These are phyloP conservation scores for Gracilaria domingensis DNA, from an alignment of 23 red algal species.

Conservation along the genomic window DNA sequence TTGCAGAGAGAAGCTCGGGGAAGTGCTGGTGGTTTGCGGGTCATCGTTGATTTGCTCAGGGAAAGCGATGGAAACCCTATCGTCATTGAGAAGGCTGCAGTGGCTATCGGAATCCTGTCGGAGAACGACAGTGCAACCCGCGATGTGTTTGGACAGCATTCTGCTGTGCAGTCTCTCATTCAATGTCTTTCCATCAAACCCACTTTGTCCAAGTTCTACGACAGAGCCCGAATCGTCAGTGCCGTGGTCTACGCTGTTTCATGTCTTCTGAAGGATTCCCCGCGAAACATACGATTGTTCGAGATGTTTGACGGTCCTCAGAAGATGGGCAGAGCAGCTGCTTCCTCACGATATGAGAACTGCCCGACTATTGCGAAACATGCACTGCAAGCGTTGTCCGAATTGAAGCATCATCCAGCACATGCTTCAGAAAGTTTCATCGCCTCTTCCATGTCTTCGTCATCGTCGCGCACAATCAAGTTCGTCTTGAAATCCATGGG, in stretches of 20 bases:
- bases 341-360: slow-evolving; percentile 69
- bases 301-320: slow-evolving; percentile 77
- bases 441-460: slow-evolving; percentile 21
- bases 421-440: slow-evolving; percentile 24
- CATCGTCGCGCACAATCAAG: slow-evolving; percentile 46
- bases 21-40: slow-evolving; percentile 45
- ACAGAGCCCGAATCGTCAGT: slow-evolving; percentile 46
- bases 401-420: slow-evolving; percentile 62
- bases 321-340: slow-evolving; percentile 72
- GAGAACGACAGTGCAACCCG: slow-evolving; percentile 62
- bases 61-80: slow-evolving; percentile 72
- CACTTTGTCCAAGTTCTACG: slow-evolving; percentile 35
- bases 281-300: slow-evolving; percentile 61
- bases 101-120: slow-evolving; percentile 58
- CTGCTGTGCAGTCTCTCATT: slow-evolving; percentile 69
- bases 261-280: slow-evolving; percentile 57
- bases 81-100: slow-evolving; percentile 69
- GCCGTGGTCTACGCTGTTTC: slow-evolving; percentile 41
- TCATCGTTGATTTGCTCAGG: slow-evolving; percentile 62
- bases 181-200: slow-evolving; percentile 63
- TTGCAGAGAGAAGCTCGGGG: slow-evolving; percentile 54
- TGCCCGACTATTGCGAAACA: slow-evolving; percentile 55
- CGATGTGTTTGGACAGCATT: slow-evolving; percentile 63
- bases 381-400: slow-evolving; percentile 53
- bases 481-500: slow-evolving; percentile 55